Evolutionary conservation across 495 filamentous ascomycete genomes (phyloP).

Genomic region (Chaetomium cochliodes): DNA sequence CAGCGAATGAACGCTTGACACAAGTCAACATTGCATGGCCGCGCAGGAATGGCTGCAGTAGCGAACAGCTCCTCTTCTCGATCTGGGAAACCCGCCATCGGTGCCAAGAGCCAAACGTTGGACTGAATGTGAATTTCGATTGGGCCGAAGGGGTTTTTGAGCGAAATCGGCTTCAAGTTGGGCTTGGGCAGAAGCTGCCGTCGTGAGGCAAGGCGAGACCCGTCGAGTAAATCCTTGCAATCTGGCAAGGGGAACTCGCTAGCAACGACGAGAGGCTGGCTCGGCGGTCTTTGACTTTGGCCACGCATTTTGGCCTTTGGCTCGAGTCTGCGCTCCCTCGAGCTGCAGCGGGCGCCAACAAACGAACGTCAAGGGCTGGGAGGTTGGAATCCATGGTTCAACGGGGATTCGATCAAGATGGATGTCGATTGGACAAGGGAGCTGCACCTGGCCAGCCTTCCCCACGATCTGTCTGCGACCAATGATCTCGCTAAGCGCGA

Average conservation of each 20-base stretch:
- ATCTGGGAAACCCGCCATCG: conserved; percentile 23
- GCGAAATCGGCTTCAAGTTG: conserved; percentile 1
- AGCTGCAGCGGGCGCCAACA: not conserved
- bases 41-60: conserved; percentile 25
- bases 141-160: not conserved
- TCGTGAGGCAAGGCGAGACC: not conserved
- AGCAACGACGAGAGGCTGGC: not conserved
- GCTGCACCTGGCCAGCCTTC: conserved; percentile 5
- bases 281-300: not conserved
- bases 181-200: not conserved
- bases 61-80: conserved; percentile 26
- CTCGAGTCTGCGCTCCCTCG: not conserved
- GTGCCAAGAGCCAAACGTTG: conserved; percentile 20
- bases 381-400: not conserved
- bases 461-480: conserved; percentile 17
- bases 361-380: no score
- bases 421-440: conserved; percentile 10
- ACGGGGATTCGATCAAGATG: not conserved
- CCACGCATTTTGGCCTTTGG: not conserved
- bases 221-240: not conserved
- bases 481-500: conserved; percentile 1
- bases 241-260: no score
- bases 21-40: conserved; percentile 32
- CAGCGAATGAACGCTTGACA: conserved; percentile 38
- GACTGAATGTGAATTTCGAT: not conserved